A percentile compares a stretch with the other conserved stretches of the same genome.
phyloP scores from a whole-genome alignment of 1,284 basidiomycete species.

The Ustilago shanxiensis region DNA sequence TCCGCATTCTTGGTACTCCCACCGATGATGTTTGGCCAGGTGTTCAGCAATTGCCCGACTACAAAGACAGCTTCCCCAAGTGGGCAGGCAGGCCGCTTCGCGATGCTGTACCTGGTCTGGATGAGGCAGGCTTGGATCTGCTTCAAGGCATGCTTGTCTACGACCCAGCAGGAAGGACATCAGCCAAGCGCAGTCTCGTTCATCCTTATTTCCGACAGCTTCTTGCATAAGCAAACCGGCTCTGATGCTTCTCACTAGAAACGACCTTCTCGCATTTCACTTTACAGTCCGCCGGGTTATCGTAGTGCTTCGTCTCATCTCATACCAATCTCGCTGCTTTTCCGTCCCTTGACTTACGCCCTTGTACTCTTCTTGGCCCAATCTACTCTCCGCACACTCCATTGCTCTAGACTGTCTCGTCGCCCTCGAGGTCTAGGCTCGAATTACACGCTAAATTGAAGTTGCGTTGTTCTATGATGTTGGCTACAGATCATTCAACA shows the following conservation, averaged over 20 bases:
- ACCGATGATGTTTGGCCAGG: conserved; percentile 93
- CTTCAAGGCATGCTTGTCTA: conserved; percentile 84
- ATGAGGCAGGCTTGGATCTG: conserved; percentile 63
- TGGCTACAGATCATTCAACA: conserved; percentile 30
- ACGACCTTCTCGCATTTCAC: neutral
- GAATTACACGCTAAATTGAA: neutral
- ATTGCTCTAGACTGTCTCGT: neutral
- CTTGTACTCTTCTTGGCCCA: conserved; percentile 1
- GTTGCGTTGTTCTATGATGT: neutral
- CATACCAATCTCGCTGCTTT: conserved; percentile 1
- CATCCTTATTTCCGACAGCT: conserved; percentile 49
- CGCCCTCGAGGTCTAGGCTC: too few relatives aligned
- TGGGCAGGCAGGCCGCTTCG: conserved; percentile 80
- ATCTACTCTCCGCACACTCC: neutral
- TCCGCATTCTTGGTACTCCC: conserved; percentile 84
- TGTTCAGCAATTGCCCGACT: conserved; percentile 88
- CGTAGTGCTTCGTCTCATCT: conserved; percentile 18
- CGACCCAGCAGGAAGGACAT: conserved; percentile 90
- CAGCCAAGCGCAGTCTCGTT: conserved; percentile 44
- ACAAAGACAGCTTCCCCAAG: conserved; percentile 95
- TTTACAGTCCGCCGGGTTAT: neutral
- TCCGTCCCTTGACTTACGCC: neutral
- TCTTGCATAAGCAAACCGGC: conserved; percentile 17
- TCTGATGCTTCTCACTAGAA: neutral
- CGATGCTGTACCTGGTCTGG: conserved; percentile 71